phyloP scores from a whole-genome alignment of 176 grass and related monocot species.

The Carex parvula region DNA sequence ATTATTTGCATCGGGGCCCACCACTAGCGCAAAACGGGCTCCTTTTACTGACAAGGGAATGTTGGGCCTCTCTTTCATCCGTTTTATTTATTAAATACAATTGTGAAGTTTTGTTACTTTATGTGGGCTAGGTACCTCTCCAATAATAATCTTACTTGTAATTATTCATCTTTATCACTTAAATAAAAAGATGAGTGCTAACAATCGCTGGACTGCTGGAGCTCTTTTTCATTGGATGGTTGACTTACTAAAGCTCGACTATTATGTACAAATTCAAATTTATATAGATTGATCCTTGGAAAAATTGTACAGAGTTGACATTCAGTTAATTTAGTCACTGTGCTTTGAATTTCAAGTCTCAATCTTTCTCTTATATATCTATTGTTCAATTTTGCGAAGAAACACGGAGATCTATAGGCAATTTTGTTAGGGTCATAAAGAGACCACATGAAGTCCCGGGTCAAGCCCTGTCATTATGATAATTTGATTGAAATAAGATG shows the following conservation, averaged over 20 bases:
- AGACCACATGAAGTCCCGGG: neutral
- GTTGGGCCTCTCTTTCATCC: neutral
- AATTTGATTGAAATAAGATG: neutral
- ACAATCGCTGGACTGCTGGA: neutral
- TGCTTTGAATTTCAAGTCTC: neutral
- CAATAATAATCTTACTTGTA: neutral
- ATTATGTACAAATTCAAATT: neutral
- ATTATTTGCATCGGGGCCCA: slow-evolving; percentile 2
- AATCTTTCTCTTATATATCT: neutral
- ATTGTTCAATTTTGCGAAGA: neutral
- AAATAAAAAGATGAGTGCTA: neutral
- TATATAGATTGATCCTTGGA: neutral
- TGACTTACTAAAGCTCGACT: neutral
- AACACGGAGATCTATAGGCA: neutral
- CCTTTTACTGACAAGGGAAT: slow-evolving; percentile 9
- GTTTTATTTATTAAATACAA: neutral
- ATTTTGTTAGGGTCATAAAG: neutral
- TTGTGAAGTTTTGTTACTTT: neutral
- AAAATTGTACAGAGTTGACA: neutral
- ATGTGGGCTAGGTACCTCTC: neutral
- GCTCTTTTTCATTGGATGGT: neutral
- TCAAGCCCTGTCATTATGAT: neutral
- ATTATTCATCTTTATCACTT: neutral
- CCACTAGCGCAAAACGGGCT: slow-evolving; percentile 5
- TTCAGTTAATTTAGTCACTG: no score